Conservation (phyloP, 768 basidiomycete species). For the Fomitopsis serialis region DNA sequence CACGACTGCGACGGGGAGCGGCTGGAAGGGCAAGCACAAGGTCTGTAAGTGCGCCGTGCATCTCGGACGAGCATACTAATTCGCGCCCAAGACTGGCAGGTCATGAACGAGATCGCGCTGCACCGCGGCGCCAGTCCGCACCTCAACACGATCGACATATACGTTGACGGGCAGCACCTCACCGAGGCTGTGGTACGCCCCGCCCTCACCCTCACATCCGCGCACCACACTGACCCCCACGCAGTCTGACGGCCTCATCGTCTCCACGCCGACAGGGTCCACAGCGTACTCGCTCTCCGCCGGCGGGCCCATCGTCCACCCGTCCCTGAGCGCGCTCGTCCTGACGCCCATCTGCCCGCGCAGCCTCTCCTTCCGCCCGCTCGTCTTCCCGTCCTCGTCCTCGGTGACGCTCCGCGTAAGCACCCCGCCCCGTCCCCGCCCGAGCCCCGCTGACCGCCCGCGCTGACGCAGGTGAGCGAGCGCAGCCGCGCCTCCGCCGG, state of each 20-base stretch:
- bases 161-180: constrained; percentile 89
- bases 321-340: constrained; percentile 83
- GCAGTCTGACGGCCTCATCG: constrained; percentile 89
- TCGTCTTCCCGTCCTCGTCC: constrained; percentile 83
- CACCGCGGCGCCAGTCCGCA: constrained; percentile 91
- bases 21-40: constrained; percentile 53
- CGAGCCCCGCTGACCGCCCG: neutral
- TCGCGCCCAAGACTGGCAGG: constrained; percentile 75
- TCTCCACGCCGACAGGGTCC: constrained; percentile 94
- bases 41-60: constrained; percentile 29
- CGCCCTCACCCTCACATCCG: neutral
- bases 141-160: constrained; percentile 89
- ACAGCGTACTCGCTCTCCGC: constrained; percentile 95
- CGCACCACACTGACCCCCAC: neutral
- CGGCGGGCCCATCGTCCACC: constrained; percentile 94
- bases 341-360: constrained; percentile 95
- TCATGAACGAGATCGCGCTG: constrained; percentile 94
- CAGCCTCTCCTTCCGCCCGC: constrained; percentile 85
- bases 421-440: neutral
- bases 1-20: constrained; percentile 54
- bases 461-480: constrained; percentile 62
- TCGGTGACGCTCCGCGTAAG: constrained; percentile 69
- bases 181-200: constrained; percentile 90
- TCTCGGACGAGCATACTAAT: neutral
- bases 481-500: constrained; percentile 82